Conservation (phyloP, 148 eudicot genomes). For the Silene conica region DNA sequence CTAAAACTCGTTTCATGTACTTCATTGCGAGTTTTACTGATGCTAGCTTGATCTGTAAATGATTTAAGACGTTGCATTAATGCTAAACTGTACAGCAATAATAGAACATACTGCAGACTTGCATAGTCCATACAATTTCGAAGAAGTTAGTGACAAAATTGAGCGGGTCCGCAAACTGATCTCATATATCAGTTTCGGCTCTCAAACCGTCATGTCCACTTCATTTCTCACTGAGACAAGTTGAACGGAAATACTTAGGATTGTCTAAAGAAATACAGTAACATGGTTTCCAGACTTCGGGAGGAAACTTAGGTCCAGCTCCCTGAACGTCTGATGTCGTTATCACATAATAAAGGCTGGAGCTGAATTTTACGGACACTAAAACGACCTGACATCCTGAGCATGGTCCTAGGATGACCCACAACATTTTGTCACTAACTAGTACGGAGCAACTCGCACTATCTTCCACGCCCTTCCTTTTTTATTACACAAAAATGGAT, state of each 20-base stretch:
- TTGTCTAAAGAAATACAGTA: neutral
- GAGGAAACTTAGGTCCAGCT: conserved; percentile 2
- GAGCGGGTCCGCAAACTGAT: neutral
- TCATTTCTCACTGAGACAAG: neutral
- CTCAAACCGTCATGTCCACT: neutral
- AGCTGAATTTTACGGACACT: neutral
- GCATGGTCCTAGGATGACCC: conserved; percentile 5
- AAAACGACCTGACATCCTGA: conserved; percentile 2
- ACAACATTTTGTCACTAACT: neutral
- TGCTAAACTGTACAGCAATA: neutral
- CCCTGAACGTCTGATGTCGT: neutral
- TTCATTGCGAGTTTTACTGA: conserved; percentile 92
- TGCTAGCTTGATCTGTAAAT: conserved; percentile 83
- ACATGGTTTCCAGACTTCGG: neutral
- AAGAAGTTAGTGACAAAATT: neutral
- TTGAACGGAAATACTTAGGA: neutral
- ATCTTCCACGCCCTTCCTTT: conserved; percentile 9
- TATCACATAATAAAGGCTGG: neutral
- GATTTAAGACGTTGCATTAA: neutral
- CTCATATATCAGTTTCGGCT: neutral
- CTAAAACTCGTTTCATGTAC: conserved; percentile 92
- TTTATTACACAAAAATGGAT: conserved; percentile 22
- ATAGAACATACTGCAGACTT: neutral
- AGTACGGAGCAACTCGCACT: neutral
- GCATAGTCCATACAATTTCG: conserved; percentile 5